Evolutionary conservation across 345 rosid genomes (phyloP), one percentile per base, ranked within the genome.

Genomic region (Psidium guajava): DNA sequence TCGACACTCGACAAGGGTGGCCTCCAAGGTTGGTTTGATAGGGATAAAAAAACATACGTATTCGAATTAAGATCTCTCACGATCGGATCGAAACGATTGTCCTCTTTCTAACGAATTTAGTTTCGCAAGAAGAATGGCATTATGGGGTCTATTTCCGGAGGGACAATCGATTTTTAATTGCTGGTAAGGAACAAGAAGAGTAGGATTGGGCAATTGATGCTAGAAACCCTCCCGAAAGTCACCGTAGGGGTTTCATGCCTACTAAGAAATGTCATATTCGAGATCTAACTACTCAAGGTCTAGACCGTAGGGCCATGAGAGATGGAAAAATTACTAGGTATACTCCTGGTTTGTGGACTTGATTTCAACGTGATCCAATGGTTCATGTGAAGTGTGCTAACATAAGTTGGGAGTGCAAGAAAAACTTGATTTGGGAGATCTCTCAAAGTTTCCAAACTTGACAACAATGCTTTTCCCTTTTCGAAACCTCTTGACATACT

Each of bases 101-200:
- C 21, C 14, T 64, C 3, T 28, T 28, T 28, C 0, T 7, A 3
- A 0, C 5, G 22, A 61, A 64, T 28, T 9, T 64, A 64, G 20
- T 7, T 7, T 64, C 50, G 1, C 50, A 21, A 0, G 8, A 3
- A 28, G 4, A 7, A 16, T 3, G 22, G 0, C 22, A 1, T 28
- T 3, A 1, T 15, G 22, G 22, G 11, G 11, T 28, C 42, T 28
- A 61, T 3, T 20, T 28, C 15, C 8, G 75, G 75, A 28, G 22
- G 0, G 3, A 16, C 1, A 64, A 64, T 15, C 2, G 6, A 15
- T 64, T 9, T 13, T 9, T 28, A 61, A 28, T 61, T 10, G 50
- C 11, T 47, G 50, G 6, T 28, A 6, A 0, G 0, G 3, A 64
- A 28, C 22, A 28, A 64, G 16, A 64, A 64, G 0, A 11, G 3